These are phyloP conservation scores for Apophysomyces variabilis DNA, from an alignment of 371 early-diverging fungal species.

Conservation along the genomic window DNA sequence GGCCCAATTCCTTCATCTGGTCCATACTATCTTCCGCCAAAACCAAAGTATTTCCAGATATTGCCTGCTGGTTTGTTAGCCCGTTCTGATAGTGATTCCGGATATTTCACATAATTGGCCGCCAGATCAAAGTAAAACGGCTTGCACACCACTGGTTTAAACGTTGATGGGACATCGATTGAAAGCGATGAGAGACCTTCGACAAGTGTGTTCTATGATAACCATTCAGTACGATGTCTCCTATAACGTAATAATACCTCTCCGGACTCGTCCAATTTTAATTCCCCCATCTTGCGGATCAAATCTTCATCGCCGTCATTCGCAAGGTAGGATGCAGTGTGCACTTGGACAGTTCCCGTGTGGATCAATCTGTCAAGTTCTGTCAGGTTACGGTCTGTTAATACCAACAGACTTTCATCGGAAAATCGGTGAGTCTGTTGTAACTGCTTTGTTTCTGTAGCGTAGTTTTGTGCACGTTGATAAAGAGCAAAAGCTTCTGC, in stretches of 20 bases:
- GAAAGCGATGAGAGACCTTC: slow-evolving; percentile 45
- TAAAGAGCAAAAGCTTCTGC: slow-evolving; percentile 67
- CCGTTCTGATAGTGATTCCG: slow-evolving; percentile 37
- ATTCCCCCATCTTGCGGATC: slow-evolving; percentile 44
- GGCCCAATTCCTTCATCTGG: neutral
- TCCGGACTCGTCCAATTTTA: slow-evolving; percentile 47
- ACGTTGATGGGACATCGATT: slow-evolving; percentile 71
- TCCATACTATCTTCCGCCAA: slow-evolving; percentile 27
- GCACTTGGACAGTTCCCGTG: slow-evolving; percentile 58
- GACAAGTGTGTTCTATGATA: slow-evolving; percentile 42
- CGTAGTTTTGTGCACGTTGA: slow-evolving; percentile 63
- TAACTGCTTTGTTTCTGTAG: slow-evolving; percentile 54
- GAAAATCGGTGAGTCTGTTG: slow-evolving; percentile 35
- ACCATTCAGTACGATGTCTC: neutral
- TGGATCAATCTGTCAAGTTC: slow-evolving; percentile 57
- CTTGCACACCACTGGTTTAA: slow-evolving; percentile 74
- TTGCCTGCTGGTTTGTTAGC: slow-evolving; percentile 30
- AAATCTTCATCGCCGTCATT: slow-evolving; percentile 41
- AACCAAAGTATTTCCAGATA: slow-evolving; percentile 43
- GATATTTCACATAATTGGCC: slow-evolving; percentile 72
- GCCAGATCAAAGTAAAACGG: slow-evolving; percentile 86
- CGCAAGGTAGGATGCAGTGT: slow-evolving; percentile 62
- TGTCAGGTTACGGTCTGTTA: slow-evolving; percentile 46
- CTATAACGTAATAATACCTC: slow-evolving; percentile 24
- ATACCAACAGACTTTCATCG: slow-evolving; percentile 43